These are phyloP conservation scores for Saccharomyces kudriavzevii DNA, from an alignment of 805 yeast species.

Conservation along the genomic window DNA sequence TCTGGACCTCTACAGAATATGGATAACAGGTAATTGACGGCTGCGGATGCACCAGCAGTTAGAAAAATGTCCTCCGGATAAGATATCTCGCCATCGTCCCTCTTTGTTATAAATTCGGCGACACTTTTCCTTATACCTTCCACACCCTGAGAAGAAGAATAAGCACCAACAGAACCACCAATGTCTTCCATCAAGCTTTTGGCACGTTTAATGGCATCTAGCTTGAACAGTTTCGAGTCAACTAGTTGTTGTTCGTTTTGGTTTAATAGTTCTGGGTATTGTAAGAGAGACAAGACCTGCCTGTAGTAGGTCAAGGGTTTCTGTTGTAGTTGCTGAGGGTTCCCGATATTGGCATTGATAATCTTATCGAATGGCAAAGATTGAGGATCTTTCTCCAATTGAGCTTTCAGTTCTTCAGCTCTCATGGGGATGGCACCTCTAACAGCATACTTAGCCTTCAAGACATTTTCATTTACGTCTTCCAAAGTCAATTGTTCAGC, in stretches of 20 bases:
- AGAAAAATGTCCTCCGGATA: slow-evolving; percentile 68
- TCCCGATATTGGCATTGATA: slow-evolving; percentile 90
- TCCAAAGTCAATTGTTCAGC: slow-evolving; percentile 34
- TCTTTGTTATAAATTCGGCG: slow-evolving; percentile 65
- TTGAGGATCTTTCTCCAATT: slow-evolving; percentile 45
- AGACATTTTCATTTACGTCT: slow-evolving; percentile 65
- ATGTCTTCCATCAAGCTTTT: slow-evolving; percentile 46
- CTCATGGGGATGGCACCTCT: slow-evolving; percentile 89
- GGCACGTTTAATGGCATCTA: slow-evolving; percentile 73
- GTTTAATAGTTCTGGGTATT: slow-evolving; percentile 65
- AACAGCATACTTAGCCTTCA: slow-evolving; percentile 91
- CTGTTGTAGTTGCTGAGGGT: slow-evolving; percentile 95
- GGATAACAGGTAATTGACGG: slow-evolving; percentile 72
- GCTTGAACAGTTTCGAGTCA: slow-evolving; percentile 34
- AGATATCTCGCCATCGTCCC: slow-evolving; percentile 72
- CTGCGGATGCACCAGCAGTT: slow-evolving; percentile 92
- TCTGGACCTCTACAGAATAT: slow-evolving; percentile 58
- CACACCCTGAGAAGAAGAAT: slow-evolving; percentile 89
- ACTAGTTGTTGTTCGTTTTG: slow-evolving; percentile 14
- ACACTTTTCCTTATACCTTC: slow-evolving; percentile 62
- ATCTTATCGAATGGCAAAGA: slow-evolving; percentile 70
- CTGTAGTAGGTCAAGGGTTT: slow-evolving; percentile 92
- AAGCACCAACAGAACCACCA: slow-evolving; percentile 84
- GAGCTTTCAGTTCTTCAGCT: slow-evolving; percentile 72
- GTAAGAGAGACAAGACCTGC: slow-evolving; percentile 77